phyloP scores from a whole-genome alignment of 805 yeast genomes.

The Zygoascus bituminiphila region DNA sequence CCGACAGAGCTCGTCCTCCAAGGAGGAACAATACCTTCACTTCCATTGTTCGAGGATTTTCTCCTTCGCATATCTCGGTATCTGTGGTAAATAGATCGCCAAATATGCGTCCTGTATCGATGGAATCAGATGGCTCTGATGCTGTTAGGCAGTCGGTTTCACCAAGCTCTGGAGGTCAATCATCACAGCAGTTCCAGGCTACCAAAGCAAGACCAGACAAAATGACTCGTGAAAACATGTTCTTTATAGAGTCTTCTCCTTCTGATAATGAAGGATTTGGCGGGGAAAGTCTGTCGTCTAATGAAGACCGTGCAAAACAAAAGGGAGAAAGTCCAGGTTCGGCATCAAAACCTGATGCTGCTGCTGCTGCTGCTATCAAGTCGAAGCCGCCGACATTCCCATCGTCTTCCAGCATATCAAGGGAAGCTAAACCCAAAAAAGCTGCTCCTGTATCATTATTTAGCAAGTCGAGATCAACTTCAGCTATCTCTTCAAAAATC shows the following conservation, averaged over 20 bases:
- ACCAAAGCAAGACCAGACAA: slow-evolving; percentile 20
- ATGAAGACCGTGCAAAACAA: too few species aligned
- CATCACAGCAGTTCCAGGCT: slow-evolving; percentile 8
- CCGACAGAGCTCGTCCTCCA: background rate
- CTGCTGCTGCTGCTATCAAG: background rate
- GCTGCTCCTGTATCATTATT: background rate
- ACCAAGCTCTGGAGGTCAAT: background rate
- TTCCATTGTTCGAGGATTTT: slow-evolving; percentile 32
- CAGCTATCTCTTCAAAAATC: background rate
- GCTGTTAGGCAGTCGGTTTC: background rate
- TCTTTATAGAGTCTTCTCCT: slow-evolving; percentile 33
- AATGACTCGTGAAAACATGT: slow-evolving; percentile 28
- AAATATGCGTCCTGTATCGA: background rate
- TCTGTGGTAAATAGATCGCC: slow-evolving; percentile 21
- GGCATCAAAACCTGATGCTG: background rate
- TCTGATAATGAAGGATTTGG: slow-evolving; percentile 28
- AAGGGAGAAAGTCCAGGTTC: background rate
- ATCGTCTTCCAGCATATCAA: background rate
- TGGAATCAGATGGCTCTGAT: too few species aligned
- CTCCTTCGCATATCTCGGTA: slow-evolving; percentile 31
- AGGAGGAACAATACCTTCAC: slow-evolving; percentile 26
- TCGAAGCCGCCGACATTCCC: background rate
- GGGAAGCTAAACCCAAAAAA: background rate
- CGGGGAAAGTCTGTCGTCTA: slow-evolving; percentile 19
- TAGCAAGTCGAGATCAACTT: background rate